Evolutionary conservation across 768 basidiomycete species (phyloP), one percentile per base, ranked within the genome.

Genomic region (Rhizopogon vinicolor): DNA sequence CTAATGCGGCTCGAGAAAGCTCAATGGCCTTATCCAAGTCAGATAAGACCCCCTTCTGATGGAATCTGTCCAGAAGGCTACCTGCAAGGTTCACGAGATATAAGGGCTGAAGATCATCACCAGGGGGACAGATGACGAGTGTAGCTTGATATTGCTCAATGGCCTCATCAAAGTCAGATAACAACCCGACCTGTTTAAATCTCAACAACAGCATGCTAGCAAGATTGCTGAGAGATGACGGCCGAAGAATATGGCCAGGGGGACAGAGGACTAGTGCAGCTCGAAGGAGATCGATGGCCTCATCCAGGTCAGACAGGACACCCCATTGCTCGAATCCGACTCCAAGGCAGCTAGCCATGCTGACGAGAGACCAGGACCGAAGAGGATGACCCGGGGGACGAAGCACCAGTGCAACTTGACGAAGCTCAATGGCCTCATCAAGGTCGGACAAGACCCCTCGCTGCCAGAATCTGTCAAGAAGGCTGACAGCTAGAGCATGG

Each of bases 21-120:
- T 63, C 57, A 0, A 70, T 67, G 16, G 67, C 63, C 12, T 54
- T 55, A n/a, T 61, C 59, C 39, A 71, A 62, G 60, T 69, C 68
- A 29, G 61, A 61, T 4, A 62, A 56, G 45, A 65, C 60, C 7
- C 52, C 49, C 31, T 54, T 31, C 48, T 60, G 60, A 35, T 64
- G 58, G 45, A 69, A 72, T 29, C 71, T 67, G 43, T 29, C 54
- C 31, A 60, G 51, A 48, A 69, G 41, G 50, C 64, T 65, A 25
- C 41, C 25, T 14, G 63, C 66, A 0, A 68, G 48, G 39, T 64
- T 54, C n/a, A 7, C 16, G 6, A 14, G 51, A 1, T 60, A 58
- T 29, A 52, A 29, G 2, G 58, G 58, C 22, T 56, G 56, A 3
- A 60, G 44, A 42, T 55, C 49, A 43, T 63, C 35, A 13, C 10